Evolutionary conservation across 306 rosid species (phyloP).

Genomic region (Acacia acuminata): DNA sequence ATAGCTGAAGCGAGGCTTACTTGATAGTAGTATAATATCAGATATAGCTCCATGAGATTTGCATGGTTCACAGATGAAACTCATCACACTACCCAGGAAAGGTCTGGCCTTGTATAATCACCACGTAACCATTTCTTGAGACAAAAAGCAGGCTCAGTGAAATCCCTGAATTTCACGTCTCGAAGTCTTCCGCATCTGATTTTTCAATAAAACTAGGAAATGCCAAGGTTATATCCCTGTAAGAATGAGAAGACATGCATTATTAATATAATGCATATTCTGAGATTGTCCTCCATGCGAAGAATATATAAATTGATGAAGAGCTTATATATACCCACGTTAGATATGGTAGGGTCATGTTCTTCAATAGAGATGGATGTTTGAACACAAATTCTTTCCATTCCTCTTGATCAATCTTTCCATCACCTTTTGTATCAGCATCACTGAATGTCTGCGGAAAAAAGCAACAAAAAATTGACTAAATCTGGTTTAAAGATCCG

Average conservation of each 20-base stretch:
- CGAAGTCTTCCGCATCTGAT: constrained; percentile 66
- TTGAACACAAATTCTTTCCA: constrained; percentile 82
- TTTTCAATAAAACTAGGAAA: constrained; percentile 77
- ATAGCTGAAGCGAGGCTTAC: background rate
- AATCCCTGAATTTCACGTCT: constrained; percentile 31
- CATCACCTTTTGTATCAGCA: constrained; percentile 81
- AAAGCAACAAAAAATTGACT: constrained; percentile 15
- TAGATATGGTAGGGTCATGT: constrained; percentile 87
- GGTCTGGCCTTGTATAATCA: background rate
- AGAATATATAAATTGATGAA: background rate
- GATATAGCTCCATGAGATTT: constrained; percentile 3
- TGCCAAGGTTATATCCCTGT: constrained; percentile 82
- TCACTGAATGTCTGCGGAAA: constrained; percentile 66
- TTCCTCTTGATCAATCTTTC: constrained; percentile 86
- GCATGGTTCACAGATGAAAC: too few species aligned
- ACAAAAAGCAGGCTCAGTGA: constrained; percentile 1
- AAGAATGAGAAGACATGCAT: constrained; percentile 9
- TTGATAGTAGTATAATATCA: background rate
- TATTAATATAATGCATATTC: background rate
- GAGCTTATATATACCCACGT: constrained; percentile 50
- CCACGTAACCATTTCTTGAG: background rate
- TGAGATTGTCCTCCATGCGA: constrained; percentile 5
- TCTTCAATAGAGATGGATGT: constrained; percentile 79
- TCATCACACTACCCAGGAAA: background rate
- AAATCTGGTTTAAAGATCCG: constrained; percentile 11